Evolutionary conservation across 1,139 yeast genomes (phyloP).

Genomic region (Sugiyamaella novakii): DNA sequence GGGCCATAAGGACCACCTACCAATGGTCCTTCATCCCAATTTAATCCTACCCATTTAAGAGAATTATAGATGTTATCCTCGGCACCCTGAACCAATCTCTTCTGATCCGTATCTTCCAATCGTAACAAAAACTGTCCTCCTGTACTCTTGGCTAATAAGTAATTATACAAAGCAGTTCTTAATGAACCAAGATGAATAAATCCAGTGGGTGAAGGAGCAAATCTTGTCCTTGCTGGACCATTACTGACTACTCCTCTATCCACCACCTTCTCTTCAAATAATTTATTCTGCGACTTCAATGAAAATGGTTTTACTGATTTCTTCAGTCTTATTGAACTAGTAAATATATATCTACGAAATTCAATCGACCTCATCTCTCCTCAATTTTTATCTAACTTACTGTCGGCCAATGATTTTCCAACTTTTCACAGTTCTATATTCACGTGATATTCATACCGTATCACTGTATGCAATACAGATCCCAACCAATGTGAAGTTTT

Average conservation of each 20-base stretch:
- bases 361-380: background rate
- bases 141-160: constrained; percentile 74
- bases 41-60: constrained; percentile 73
- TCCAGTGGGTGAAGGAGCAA: constrained; percentile 99
- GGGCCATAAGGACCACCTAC: constrained; percentile 73
- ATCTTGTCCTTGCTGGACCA: constrained; percentile 78
- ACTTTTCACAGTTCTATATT: background rate
- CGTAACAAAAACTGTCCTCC: constrained; percentile 80
- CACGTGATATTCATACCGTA: too few species aligned
- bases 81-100: constrained; percentile 75
- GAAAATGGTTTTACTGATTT: constrained; percentile 3
- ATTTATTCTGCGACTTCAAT: constrained; percentile 2
- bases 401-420: background rate
- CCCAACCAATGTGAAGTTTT: too few species aligned
- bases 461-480: too few species aligned
- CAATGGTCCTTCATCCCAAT: constrained; percentile 79
- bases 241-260: background rate
- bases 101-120: constrained; percentile 88
- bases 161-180: constrained; percentile 90
- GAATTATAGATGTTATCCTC: constrained; percentile 78
- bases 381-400: background rate
- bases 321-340: background rate
- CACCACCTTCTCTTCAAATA: background rate
- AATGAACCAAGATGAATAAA: constrained; percentile 87
- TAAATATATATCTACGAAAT: constrained; percentile 9